These are phyloP conservation scores for Tricholoma terreum DNA, from an alignment of 768 basidiomycete species.

Conservation along the genomic window DNA sequence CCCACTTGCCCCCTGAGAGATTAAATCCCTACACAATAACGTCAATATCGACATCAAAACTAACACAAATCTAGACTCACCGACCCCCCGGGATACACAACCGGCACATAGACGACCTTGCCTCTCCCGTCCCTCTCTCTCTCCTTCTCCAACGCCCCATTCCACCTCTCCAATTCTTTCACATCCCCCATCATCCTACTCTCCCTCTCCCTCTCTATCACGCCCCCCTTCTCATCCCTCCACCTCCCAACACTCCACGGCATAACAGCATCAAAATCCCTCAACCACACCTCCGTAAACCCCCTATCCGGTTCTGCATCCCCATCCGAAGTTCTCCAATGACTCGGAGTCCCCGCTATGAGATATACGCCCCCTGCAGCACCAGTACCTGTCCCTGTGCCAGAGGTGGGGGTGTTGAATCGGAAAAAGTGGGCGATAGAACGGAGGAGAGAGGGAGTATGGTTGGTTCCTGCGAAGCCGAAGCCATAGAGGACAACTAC, in stretches of 20 bases:
- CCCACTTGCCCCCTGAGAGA: conserved; percentile 67
- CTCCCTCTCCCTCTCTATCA: conserved; percentile 69
- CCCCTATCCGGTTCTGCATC: conserved; percentile 70
- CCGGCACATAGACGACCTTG: conserved; percentile 80
- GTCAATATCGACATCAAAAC: not conserved
- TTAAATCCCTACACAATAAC: conserved; percentile 56
- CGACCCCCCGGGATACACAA: conserved; percentile 78
- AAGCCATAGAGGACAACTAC: conserved; percentile 81
- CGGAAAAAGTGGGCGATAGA: conserved; percentile 57
- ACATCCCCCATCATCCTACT: conserved; percentile 63
- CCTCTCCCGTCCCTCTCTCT: conserved; percentile 38
- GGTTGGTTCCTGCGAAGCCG: conserved; percentile 59
- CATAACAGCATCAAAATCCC: conserved; percentile 76
- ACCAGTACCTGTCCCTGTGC: too few relatives aligned
- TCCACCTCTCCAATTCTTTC: conserved; percentile 51
- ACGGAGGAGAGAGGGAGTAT: conserved; percentile 59
- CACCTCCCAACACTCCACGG: conserved; percentile 85
- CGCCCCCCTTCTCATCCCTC: conserved; percentile 68
- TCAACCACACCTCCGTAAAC: conserved; percentile 67
- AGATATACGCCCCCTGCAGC: conserved; percentile 63
- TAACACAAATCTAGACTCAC: conserved; percentile 42
- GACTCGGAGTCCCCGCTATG: conserved; percentile 64
- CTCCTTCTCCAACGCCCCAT: conserved; percentile 37
- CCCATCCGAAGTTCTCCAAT: conserved; percentile 69
- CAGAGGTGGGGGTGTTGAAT: conserved; percentile 43